Percentiles rank a stretch among this genome's conserved stretches.
Conservation (phyloP, 2,329 filamentous ascomycete genomes). For the Coleophoma eucalyptorum region DNA sequence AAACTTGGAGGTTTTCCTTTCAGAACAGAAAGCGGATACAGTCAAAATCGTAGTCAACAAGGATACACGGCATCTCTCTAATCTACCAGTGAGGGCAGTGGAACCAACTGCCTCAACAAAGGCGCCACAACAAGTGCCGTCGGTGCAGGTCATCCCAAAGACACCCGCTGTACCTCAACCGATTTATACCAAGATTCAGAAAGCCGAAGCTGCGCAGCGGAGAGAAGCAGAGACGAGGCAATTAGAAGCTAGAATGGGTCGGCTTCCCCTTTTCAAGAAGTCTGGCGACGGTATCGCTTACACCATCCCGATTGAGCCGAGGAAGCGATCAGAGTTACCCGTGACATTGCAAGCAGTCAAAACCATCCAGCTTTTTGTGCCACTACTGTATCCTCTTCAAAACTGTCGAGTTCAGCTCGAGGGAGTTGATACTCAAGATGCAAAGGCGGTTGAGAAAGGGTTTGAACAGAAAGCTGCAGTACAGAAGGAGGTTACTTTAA, state of each 20-base stretch:
- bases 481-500: constrained; percentile 57
- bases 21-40: constrained; percentile 67
- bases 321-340: constrained; percentile 57
- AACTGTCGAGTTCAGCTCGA: constrained; percentile 62
- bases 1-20: constrained; percentile 66
- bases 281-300: constrained; percentile 68
- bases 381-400: constrained; percentile 68
- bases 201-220: constrained; percentile 55
- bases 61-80: constrained; percentile 27
- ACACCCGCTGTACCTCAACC: constrained; percentile 6
- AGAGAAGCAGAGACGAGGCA: constrained; percentile 66
- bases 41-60: constrained; percentile 56
- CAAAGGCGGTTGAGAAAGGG: constrained; percentile 58
- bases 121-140: constrained; percentile 2
- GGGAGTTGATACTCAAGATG: constrained; percentile 56
- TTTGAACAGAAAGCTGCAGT: constrained; percentile 57
- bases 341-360: constrained; percentile 55
- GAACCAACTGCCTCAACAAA: constrained; percentile 9
- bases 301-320: constrained; percentile 66
- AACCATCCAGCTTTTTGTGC: constrained; percentile 65
- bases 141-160: constrained; percentile 1
- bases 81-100: constrained; percentile 17
- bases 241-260: constrained; percentile 70
- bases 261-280: constrained; percentile 62
- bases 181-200: constrained; percentile 53